Evolutionary conservation across 164 flowering plant genomes (phyloP), one percentile per base, ranked within the genome.

Genomic region (Piper betle): DNA sequence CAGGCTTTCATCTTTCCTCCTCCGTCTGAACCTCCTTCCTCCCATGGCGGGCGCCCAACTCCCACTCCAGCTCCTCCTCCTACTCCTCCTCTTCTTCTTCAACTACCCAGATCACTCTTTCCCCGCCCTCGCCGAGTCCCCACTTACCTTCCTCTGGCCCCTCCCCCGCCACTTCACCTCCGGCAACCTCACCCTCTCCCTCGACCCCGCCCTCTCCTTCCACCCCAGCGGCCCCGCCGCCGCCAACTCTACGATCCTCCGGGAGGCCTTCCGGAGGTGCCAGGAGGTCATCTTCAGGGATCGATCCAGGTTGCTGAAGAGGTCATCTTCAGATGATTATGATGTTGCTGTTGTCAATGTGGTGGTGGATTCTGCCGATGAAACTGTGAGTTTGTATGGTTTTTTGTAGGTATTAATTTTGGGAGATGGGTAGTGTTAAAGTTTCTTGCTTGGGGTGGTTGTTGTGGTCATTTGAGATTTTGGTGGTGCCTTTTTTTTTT

Each of bases 131-230:
- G 38, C 41, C 62, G 67, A 71, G 50, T 72, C 69, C 18, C 72
- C 87, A 25, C 76, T 80, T 52, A 54, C 82, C 6, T 85, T 77
- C 66, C 48, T 91, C 9, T 91, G 98, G 98, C 98, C 96, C 12
- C 68, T 91, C 37, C 98, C 98, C 17, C 57, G 82, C 16, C 57
- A 82, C 15, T 77, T 75, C 78, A 74, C 79, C 39, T 71, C 66
- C 74, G 93, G 89, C 37, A 71, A 80, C 71, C 72, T 52, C 39
- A 81, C 88, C 25, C 73, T 89, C 74, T 63, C 88, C 63, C 76
- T 93, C 40, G 87, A 86, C 66, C 96, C 97, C 18, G 72, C 72
- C 52, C 81, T 93, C 55, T 70, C 80, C 18, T 81, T 93, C 61
- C 63, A 65, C 53, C 61, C 71, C 41, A 50, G 64, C 40, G 88